Evolutionary conservation across 2,329 filamentous ascomycete genomes (phyloP), one percentile per base, ranked within the genome.

Genomic region (Chaetomiaceae sp.): DNA sequence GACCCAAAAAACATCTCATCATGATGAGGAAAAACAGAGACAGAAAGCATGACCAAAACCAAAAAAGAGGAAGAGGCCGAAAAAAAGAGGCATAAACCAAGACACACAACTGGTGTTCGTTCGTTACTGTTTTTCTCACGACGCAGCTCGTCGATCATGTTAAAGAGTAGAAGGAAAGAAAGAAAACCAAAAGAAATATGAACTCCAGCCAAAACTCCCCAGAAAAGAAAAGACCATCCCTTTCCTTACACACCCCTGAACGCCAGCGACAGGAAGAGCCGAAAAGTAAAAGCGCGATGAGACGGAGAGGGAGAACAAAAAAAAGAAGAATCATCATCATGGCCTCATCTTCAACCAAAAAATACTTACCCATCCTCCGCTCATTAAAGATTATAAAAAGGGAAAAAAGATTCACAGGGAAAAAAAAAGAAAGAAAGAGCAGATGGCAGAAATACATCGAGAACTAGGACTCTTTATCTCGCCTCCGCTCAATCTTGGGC

Each of bases 71-170:
- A 30, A 27, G 12, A 12, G 6, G 25, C 53, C 31, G 6, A 14
- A 43, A 30, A 41, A 12, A 48, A 12, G n/a, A 16, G n/a, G 17
- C 20, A 17, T 31, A 10, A 35, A 13, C 13, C 7, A 8, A 23
- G 25, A 39, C 17, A 58, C 53, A 60, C 27, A 45, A 48, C 43
- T 55, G 56, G 41, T 13, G 48, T 53, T 56, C 58, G 55, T 60
- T 60, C 57, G 58, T 60, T 58, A 53, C 47, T 50, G 40, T 33
- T 20, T 41, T 38, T 51, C 37, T 51, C 52, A 55, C 56, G 55
- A 55, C 55, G 42, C 48, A 39, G 5, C 25, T 23, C 23, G 31
- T 48, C 54, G 54, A 50, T 49, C 56, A 58, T 55, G 58, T 56
- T 6, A 17, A 44, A 57, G 57, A 53, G 53, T 47, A 54, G 50